Evolutionary conservation across 768 basidiomycete genomes (phyloP).

Genomic region (Leucocoprinus leucothites): DNA sequence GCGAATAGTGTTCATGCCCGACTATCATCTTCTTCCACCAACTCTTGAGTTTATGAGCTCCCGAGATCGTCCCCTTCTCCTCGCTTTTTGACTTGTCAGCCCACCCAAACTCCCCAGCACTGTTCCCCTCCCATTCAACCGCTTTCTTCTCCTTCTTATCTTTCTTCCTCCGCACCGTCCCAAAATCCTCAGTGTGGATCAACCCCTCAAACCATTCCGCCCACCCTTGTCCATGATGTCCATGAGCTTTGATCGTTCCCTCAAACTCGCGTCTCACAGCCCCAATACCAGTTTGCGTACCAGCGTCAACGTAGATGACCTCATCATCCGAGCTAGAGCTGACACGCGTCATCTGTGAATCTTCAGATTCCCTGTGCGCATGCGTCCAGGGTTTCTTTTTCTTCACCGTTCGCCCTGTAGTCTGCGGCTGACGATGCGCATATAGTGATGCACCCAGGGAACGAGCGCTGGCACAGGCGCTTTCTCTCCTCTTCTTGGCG

Average conservation of each 20-base stretch:
- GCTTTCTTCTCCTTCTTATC: slow-evolving; percentile 37
- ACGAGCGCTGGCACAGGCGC: slow-evolving; percentile 8
- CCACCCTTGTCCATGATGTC: background rate
- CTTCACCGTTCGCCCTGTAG: background rate
- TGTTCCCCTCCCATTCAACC: slow-evolving; percentile 20
- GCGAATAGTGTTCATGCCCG: slow-evolving; percentile 25
- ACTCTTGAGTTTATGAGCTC: slow-evolving; percentile 51
- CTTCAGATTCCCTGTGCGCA: slow-evolving; percentile 7
- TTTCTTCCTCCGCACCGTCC: slow-evolving; percentile 32
- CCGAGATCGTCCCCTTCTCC: slow-evolving; percentile 27
- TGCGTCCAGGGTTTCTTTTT: background rate
- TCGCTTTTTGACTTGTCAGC: slow-evolving; percentile 16
- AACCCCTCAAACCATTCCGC: slow-evolving; percentile 10
- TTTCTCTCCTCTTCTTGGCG: slow-evolving; percentile 33
- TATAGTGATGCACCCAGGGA: background rate
- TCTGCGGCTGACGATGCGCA: background rate
- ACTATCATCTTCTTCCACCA: slow-evolving; percentile 64
- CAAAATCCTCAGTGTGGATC: slow-evolving; percentile 4
- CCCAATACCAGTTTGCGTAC: slow-evolving; percentile 8
- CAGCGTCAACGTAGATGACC: background rate
- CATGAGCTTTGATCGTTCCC: background rate
- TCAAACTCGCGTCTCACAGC: background rate
- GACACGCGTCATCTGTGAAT: slow-evolving; percentile 10
- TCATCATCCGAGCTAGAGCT: background rate
- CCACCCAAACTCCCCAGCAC: slow-evolving; percentile 2